These are phyloP conservation scores for Coniochaeta sp. DNA, from an alignment of 2,329 filamentous ascomycete genomes.

Conservation along the genomic window DNA sequence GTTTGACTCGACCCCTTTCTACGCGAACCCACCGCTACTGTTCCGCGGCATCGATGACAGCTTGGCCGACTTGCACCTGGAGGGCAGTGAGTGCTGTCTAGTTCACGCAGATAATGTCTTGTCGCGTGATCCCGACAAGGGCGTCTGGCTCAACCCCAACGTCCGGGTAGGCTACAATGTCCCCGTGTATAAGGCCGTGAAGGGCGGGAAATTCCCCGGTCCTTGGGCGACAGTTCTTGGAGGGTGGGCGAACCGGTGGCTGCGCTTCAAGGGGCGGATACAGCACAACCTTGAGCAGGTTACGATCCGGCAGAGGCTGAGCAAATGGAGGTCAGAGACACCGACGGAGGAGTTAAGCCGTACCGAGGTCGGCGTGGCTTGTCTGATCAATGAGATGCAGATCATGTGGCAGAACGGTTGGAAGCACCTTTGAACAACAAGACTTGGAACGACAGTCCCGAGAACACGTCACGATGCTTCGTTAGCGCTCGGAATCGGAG, in stretches of 20 bases:
- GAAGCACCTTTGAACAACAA: slow-evolving; percentile 39
- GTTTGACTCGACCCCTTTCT: slow-evolving; percentile 39
- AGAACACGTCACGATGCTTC: too few species aligned
- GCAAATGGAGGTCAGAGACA: slow-evolving; percentile 30
- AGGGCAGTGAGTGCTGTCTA: slow-evolving; percentile 75
- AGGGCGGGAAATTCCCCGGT: slow-evolving; percentile 39
- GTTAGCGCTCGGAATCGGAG: too few species aligned
- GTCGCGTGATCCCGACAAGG: slow-evolving; percentile 30
- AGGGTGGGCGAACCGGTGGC: slow-evolving; percentile 51
- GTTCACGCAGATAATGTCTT: slow-evolving; percentile 66
- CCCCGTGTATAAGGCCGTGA: slow-evolving; percentile 43
- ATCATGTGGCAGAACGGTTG: slow-evolving; percentile 52
- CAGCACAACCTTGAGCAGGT: slow-evolving; percentile 28
- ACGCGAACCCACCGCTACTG: slow-evolving; percentile 33
- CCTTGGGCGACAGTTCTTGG: slow-evolving; percentile 41
- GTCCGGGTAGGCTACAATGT: slow-evolving; percentile 61
- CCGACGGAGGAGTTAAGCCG: slow-evolving; percentile 21
- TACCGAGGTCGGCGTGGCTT: slow-evolving; percentile 37
- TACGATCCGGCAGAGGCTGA: slow-evolving; percentile 31
- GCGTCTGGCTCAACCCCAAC: slow-evolving; percentile 62
- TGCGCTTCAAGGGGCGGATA: slow-evolving; percentile 34
- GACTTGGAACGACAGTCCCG: too few species aligned
- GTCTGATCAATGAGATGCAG: slow-evolving; percentile 54
- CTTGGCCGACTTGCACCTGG: slow-evolving; percentile 56
- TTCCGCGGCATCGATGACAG: slow-evolving; percentile 60